A percentile compares a stretch with the other conserved stretches of the same genome.
These are phyloP conservation scores for Malus hybrid DNA, from an alignment of 331 rosid genomes.

Conservation along the genomic window DNA sequence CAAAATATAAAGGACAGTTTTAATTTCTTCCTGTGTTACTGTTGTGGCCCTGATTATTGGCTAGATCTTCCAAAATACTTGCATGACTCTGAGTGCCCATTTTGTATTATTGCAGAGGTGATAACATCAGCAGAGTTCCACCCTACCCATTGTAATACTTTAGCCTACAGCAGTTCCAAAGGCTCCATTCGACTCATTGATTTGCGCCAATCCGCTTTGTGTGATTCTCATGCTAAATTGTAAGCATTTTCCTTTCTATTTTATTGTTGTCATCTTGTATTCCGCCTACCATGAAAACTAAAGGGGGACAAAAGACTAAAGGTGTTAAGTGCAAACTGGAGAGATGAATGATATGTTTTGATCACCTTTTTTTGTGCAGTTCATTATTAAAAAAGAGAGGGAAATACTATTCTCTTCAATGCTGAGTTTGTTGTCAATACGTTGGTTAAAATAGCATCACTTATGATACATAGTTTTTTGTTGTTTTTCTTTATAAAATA, in stretches of 20 bases:
- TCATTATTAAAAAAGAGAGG: background rate
- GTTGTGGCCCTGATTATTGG: background rate
- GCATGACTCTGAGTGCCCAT: slow-evolving; percentile 10
- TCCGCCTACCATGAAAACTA: background rate
- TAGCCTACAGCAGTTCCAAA: slow-evolving; percentile 98
- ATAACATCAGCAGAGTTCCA: slow-evolving; percentile 99
- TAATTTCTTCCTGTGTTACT: background rate
- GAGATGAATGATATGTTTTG: background rate
- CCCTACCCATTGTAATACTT: slow-evolving; percentile 86
- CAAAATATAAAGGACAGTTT: background rate
- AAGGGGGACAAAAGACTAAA: background rate
- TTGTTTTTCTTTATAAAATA: background rate
- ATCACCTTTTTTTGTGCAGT: background rate
- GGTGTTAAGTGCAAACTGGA: background rate
- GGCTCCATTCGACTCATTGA: slow-evolving; percentile 96
- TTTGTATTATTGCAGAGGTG: slow-evolving; percentile 68
- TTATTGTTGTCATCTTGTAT: slow-evolving; percentile 1
- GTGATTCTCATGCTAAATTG: slow-evolving; percentile 93
- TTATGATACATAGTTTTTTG: background rate
- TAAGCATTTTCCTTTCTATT: slow-evolving; percentile 31
- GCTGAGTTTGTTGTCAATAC: background rate
- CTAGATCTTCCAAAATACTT: background rate
- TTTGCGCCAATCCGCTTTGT: slow-evolving; percentile 96
- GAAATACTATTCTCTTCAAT: background rate
- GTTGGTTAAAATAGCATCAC: background rate